Conservation (phyloP, 2,329 filamentous ascomycete genomes). For the Tolypocladium guangdongense region DNA sequence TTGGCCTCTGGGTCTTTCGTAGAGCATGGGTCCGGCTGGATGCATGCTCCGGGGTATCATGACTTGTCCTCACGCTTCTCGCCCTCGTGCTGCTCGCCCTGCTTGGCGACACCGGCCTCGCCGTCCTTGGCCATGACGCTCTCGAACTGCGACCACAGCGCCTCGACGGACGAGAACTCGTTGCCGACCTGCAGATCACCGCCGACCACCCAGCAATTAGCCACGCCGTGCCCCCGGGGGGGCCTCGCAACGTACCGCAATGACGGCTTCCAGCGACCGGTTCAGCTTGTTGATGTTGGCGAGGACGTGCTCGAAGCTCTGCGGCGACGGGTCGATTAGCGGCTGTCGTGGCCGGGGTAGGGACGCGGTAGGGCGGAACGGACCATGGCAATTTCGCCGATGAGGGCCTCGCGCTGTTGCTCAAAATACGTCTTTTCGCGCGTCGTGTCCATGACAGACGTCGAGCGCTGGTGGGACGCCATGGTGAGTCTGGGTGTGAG, state of each 20-base stretch:
- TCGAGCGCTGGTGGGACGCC: constrained; percentile 19
- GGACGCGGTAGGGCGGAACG: constrained; percentile 7
- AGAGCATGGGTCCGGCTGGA: background rate
- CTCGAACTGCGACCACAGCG: constrained; percentile 95
- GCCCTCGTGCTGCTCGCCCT: constrained; percentile 15
- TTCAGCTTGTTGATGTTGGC: constrained; percentile 96
- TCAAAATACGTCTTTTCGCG: constrained; percentile 57
- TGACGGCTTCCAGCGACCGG: constrained; percentile 80
- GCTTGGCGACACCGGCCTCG: constrained; percentile 6
- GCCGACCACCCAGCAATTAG: background rate
- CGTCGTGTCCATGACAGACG: constrained; percentile 14
- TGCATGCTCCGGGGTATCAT: background rate
- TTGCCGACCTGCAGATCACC: constrained; percentile 60
- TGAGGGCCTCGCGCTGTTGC: constrained; percentile 59
- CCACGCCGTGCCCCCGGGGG: too few species aligned
- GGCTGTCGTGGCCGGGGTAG: background rate
- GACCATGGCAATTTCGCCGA: constrained; percentile 64
- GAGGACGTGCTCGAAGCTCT: constrained; percentile 80
- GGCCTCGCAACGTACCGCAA: constrained; percentile 52
- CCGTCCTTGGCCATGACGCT: constrained; percentile 76
- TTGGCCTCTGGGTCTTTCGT: background rate
- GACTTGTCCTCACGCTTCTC: constrained; percentile 7
- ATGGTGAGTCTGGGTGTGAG: constrained; percentile 11
- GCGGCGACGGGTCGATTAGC: background rate
- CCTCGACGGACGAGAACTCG: constrained; percentile 94